Conservation (phyloP, 441 rosid genomes). For the Flueggea neowawraea region DNA sequence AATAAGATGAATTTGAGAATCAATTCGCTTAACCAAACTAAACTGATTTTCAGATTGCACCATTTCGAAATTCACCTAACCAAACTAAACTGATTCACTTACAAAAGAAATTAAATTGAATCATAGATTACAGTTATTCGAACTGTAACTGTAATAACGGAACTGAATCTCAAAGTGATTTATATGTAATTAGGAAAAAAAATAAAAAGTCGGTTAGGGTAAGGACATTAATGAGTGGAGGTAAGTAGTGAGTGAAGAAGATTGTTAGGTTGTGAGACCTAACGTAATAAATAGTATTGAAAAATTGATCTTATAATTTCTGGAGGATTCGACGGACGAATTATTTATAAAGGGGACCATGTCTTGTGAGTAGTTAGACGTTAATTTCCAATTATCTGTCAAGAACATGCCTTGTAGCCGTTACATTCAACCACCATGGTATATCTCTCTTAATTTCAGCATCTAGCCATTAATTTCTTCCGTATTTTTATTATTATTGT, state of each 20-base stretch:
- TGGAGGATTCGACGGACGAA: neutral
- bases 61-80: no score
- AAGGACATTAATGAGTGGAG: slow-evolving; percentile 23
- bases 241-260: slow-evolving; percentile 22
- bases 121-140: no score
- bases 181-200: neutral
- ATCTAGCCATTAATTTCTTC: neutral
- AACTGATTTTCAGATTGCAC: no score
- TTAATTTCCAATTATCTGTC: slow-evolving; percentile 19
- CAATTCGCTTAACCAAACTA: no score
- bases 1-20: no score
- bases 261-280: slow-evolving; percentile 17
- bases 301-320: slow-evolving; percentile 15
- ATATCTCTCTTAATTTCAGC: no score
- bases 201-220: slow-evolving; percentile 16
- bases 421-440: slow-evolving; percentile 1
- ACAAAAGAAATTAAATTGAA: no score
- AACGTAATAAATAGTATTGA: slow-evolving; percentile 27
- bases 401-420: slow-evolving; percentile 19
- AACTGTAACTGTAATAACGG: no score
- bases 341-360: slow-evolving; percentile 22
- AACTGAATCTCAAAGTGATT: no score
- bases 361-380: slow-evolving; percentile 25
- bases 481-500: neutral
- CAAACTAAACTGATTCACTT: no score